These are phyloP conservation scores for Phytophthora citrophthora DNA, from an alignment of 352 stramenopile species.

Conservation along the genomic window DNA sequence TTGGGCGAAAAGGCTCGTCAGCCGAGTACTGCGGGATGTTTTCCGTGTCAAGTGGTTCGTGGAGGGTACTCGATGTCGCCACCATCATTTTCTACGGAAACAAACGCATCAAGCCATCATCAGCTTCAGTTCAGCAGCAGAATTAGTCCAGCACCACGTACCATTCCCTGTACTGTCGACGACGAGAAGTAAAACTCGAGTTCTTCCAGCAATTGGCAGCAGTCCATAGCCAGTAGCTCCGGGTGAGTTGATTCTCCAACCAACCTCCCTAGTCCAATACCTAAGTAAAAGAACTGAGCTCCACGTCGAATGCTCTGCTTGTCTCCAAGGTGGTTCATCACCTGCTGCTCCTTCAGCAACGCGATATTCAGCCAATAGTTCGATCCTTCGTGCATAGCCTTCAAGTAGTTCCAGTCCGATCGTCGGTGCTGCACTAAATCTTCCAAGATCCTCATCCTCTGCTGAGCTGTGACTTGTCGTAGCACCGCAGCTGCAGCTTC, in stretches of 20 bases:
- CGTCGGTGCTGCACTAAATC: slow-evolving; percentile 76
- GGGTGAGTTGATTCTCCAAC: slow-evolving; percentile 60
- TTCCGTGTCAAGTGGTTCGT: slow-evolving; percentile 54
- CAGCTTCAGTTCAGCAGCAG: too few species aligned
- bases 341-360: slow-evolving; percentile 67
- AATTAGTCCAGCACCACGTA: slow-evolving; percentile 7
- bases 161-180: slow-evolving; percentile 80
- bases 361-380: slow-evolving; percentile 88
- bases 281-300: slow-evolving; percentile 86
- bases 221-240: slow-evolving; percentile 70
- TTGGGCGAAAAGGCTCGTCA: slow-evolving; percentile 67
- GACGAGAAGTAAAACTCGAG: slow-evolving; percentile 88
- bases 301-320: slow-evolving; percentile 63
- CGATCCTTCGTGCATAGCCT: slow-evolving; percentile 78
- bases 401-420: slow-evolving; percentile 83
- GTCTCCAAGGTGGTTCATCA: slow-evolving; percentile 67
- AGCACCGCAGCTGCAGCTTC: slow-evolving; percentile 37
- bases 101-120: not conserved
- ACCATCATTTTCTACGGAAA: slow-evolving; percentile 83
- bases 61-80: slow-evolving; percentile 69
- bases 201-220: slow-evolving; percentile 85
- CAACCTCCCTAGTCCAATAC: slow-evolving; percentile 68
- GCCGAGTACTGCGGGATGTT: slow-evolving; percentile 47
- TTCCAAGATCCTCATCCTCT: slow-evolving; percentile 76
- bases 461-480: slow-evolving; percentile 62